Evolutionary conservation across 1,284 basidiomycete genomes (phyloP).

Genomic region (Ceratobasidium papillatum): DNA sequence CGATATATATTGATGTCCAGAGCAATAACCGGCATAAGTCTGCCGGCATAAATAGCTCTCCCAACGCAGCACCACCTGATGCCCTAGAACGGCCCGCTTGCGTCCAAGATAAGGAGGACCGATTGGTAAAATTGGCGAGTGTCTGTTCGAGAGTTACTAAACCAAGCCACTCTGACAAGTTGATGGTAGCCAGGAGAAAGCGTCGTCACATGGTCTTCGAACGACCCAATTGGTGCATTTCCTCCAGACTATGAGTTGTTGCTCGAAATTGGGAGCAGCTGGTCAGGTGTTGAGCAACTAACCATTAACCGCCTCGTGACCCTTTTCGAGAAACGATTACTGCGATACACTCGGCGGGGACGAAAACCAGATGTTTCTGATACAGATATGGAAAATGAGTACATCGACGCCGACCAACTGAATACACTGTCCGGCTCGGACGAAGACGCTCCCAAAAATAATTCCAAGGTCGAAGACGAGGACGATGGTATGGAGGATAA

Average conservation of each 20-base stretch:
- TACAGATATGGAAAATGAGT: constrained; percentile 9
- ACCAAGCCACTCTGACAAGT: not conserved
- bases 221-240: constrained; percentile 67
- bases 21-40: constrained; percentile 47
- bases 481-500: not conserved
- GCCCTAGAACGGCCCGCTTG: not conserved
- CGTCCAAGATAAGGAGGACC: not conserved
- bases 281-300: constrained; percentile 58
- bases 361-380: not conserved
- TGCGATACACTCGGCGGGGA: not conserved
- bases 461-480: not conserved
- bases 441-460: not conserved
- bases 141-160: not conserved
- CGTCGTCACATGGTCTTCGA: constrained; percentile 67
- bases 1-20: constrained; percentile 16
- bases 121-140: constrained; percentile 1
- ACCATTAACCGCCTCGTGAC: constrained; percentile 20
- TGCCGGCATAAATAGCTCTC: constrained; percentile 56
- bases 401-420: constrained; percentile 10
- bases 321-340: constrained; percentile 7
- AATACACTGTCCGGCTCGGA: constrained; percentile 1
- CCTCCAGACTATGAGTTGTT: constrained; percentile 61
- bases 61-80: constrained; percentile 5
- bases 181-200: constrained; percentile 21
- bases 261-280: constrained; percentile 59